Base-by-base conservation (phyloP, 2,329 filamentous ascomycete genomes). In the Fusarium falciforme region DNA sequence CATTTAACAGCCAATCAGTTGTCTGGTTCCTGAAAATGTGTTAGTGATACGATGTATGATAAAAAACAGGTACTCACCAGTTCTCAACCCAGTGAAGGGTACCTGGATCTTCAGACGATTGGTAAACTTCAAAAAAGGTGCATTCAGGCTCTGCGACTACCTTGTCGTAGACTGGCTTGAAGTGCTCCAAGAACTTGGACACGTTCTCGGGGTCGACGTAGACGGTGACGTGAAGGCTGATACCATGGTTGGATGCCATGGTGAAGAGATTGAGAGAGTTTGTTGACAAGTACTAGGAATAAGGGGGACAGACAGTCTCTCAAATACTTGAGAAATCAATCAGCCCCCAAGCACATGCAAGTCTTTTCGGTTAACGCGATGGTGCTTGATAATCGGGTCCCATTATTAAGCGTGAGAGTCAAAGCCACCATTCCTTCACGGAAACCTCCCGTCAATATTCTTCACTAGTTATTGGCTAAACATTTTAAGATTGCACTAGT, bases 201-300 rank as follows among this genome's bases (percentile, higher is more conserved):
- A 65, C 66, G 22, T 65, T 52, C 5, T 52, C 27, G 10, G 66
- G 57, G 75, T 86, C 31, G 82, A 82, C 2, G 16, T 60, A 40
- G 33, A 60, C 17, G 16, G 62, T 65, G 54, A 65, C 52, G 20
- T 65, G 62, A 10, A 65, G 62, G 12, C 62, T 65, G 16, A 65
- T 47, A 35, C 58, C 58, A 7, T 35, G 25, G 11, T 61, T 47
- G 6, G 58, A 20, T 10, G 38, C 38, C 58, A 47, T 61, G 38
- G 3, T 61, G 57, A 3, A 38, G 14, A 27, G n/a, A 33, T 16
- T 40, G 20, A 27, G 17, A 20, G 22, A 10, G 22, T 1, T 25
- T 4, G 12, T 17, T 47, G 22, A 47, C 2, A 14, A 47, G 22
- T 17, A 16, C 8, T 2, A 44, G 40, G 20, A 7, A 8, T 25